Base-by-base conservation (phyloP, 1,284 basidiomycete species). In the Trametes hirsuta region DNA sequence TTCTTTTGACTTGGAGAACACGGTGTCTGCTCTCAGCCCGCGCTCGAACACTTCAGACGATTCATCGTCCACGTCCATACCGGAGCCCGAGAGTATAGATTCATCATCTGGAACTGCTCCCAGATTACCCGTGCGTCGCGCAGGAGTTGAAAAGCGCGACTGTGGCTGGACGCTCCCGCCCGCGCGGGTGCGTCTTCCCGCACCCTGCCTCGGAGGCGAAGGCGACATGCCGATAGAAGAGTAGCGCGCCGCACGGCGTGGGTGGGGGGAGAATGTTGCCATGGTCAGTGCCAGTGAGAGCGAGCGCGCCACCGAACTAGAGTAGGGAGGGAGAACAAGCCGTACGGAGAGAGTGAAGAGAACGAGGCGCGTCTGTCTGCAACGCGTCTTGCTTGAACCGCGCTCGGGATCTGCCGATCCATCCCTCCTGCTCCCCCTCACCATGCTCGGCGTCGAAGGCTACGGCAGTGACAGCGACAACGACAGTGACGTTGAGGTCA, bases 1-100 rank as follows among this genome's bases (percentile, higher is more conserved):
- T 73, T 93, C 88, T 62, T 87, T 83, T 24, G 90, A 90, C 71
- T 86, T 88, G 49, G 90, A 88, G 72, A 88, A 90, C 40, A 86
- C 66, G 1, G 77, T 76, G 55, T 89, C 86, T 50, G 77, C 61
- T 70, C 77, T 77, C 47, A 73, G 67, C 40, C 73, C 68, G 52
- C 68, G 69, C 61, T 77, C 77, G 52, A 66, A 58, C 40, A 64
- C 50, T 42, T 71, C 66, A 12, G 55, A 54, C 21, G 69, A 70
- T 4, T 62, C 56, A 42, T 85, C 85, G 66, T 89, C 88, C n/a
- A 89, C 74, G 58, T 90, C 88, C 87, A 89, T 88, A 18, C 75
- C 77, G 46, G 82, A 63, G 44, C 55, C 58, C 6, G 58, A 79
- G 40, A 74, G 71, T 46, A 78, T 68, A 4, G 82, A 80, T 60